Base-by-base conservation (phyloP, 768 basidiomycete genomes). In the Amanita inopinata region DNA sequence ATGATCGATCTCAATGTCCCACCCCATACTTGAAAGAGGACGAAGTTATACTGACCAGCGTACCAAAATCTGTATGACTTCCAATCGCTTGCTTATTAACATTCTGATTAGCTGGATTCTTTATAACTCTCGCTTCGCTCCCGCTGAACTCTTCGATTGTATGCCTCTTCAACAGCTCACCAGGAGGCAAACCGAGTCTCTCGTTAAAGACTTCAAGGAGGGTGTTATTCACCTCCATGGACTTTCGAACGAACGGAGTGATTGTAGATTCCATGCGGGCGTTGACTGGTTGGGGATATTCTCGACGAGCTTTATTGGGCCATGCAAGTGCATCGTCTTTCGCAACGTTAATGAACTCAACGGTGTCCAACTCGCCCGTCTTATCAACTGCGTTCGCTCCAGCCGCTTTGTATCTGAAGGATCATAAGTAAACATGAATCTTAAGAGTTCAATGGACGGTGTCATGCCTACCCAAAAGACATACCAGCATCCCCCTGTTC, bases 31-130 rank as follows among this genome's bases (percentile, higher is more conserved):
- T 52, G 52, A n/a, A n/a, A n/a, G n/a, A n/a, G n/a, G n/a, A n/a
- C n/a, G n/a, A n/a, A n/a, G 51, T 51, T 18, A 22, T 34, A 28
- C 71, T 53, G 49, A 80, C 79, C 44, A 83, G 54, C n/a, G 76
- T 77, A 49, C 81, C 80, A 48, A 83, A 83, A 56, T 83, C 82
- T 2, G 80, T 82, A 53, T 84, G 83, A 1, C 74, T 72, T 14
- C 79, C 79, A n/a, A 82, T 54, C 0, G 65, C 62, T n/a, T 65
- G 61, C 34, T 58, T 66, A 4, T 65, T 59, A 25, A 43, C 64
- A 12, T 58, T 55, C 3, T 59, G 56, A 43, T 54, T 60, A 0
- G 66, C 67, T 0, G 75, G 70, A 22, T 64, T 73, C 51, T 59
- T 73, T 48, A 74, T 76, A 8, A 73, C 53, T 9, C 82, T 63